Percentiles rank a stretch among this genome's conserved stretches.
Evolutionary conservation across 306 rosid species (phyloP).

Genomic region (Castanopsis chinensis): DNA sequence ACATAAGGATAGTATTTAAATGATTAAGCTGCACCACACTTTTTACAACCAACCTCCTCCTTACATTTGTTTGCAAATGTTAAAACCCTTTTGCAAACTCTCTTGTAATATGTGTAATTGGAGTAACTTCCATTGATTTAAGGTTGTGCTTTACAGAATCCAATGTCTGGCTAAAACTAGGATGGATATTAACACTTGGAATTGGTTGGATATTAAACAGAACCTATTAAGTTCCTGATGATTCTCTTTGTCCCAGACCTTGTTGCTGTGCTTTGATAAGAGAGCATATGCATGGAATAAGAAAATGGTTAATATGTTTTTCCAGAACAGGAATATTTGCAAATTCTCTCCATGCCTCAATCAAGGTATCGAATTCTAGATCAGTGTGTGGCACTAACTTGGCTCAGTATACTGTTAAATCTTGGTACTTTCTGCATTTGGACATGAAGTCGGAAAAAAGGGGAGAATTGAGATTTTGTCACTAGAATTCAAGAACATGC

Average conservation of each 20-base stretch:
- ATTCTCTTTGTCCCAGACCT: neutral
- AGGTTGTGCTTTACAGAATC: neutral
- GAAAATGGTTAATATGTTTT: too few species aligned
- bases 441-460: too few species aligned
- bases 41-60: neutral
- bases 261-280: too few species aligned
- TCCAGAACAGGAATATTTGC: too few species aligned
- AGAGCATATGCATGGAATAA: too few species aligned
- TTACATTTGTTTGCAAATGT: neutral
- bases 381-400: too few species aligned
- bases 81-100: neutral
- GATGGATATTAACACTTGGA: neutral
- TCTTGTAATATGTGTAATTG: neutral
- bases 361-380: too few species aligned
- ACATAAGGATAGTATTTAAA: neutral
- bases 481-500: too few species aligned
- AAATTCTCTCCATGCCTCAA: too few species aligned
- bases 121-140: neutral
- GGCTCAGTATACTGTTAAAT: too few species aligned
- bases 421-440: too few species aligned
- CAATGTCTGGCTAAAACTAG: neutral
- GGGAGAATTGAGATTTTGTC: too few species aligned
- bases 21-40: neutral
- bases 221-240: neutral
- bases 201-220: neutral